Evolutionary conservation across 1,139 yeast genomes (phyloP).

Genomic region (Diutina mesorugosa): DNA sequence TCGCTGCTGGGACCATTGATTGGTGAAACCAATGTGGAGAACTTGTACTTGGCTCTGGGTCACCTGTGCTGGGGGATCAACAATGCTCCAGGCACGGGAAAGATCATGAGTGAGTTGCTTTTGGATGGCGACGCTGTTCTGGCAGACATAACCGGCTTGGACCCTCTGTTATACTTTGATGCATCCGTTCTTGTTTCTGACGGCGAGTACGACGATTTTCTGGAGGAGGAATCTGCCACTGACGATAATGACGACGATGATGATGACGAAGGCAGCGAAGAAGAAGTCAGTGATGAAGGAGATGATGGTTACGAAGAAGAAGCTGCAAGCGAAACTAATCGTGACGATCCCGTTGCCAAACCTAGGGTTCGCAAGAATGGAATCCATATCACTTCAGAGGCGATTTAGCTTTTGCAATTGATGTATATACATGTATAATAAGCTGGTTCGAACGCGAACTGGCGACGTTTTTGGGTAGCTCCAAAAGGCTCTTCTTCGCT

Average conservation of each 20-base stretch:
- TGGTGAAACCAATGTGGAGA: conserved; percentile 81
- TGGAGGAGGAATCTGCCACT: background rate
- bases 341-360: background rate
- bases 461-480: background rate
- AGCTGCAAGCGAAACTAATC: background rate
- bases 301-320: background rate
- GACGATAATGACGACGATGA: background rate
- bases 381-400: background rate
- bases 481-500: background rate
- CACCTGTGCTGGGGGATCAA: conserved; percentile 99
- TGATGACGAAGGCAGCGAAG: background rate
- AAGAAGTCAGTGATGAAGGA: background rate
- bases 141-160: conserved; percentile 70
- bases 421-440: background rate
- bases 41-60: conserved; percentile 74
- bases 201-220: conserved; percentile 1
- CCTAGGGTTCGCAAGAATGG: background rate
- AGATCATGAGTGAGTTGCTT: conserved; percentile 75
- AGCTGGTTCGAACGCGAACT: background rate
- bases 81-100: conserved; percentile 95
- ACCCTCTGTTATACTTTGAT: conserved; percentile 79
- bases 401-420: background rate
- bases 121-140: conserved; percentile 74
- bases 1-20: conserved; percentile 86
- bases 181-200: conserved; percentile 31